Percentiles rank a stretch among this genome's conserved stretches.
phyloP scores from a whole-genome alignment of 2,329 filamentous ascomycete genomes.

The Calonectria fujianensis region DNA sequence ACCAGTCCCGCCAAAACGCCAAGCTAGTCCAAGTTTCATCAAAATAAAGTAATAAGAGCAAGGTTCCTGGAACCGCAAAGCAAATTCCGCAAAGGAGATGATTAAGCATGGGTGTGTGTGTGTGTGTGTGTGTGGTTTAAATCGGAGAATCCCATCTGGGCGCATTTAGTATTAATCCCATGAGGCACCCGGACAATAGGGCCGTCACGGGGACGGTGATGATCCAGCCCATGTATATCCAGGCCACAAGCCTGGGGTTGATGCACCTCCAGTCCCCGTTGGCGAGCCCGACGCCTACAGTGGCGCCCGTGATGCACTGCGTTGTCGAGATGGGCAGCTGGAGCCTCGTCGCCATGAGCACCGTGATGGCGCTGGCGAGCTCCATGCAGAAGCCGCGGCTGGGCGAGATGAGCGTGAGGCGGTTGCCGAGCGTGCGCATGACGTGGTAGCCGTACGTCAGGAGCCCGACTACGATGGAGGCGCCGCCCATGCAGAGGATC shows the following conservation, averaged over 20 bases:
- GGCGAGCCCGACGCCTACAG: constrained; percentile 70
- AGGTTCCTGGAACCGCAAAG: background rate
- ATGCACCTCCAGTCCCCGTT: constrained; percentile 70
- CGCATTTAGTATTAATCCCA: constrained; percentile 74
- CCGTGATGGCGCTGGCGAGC: constrained; percentile 70
- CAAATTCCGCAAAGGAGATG: background rate
- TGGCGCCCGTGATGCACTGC: constrained; percentile 72
- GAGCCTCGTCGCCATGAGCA: constrained; percentile 72
- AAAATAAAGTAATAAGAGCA: constrained; percentile 16
- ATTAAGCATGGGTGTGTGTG: too few relatives aligned
- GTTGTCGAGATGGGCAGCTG: constrained; percentile 71
- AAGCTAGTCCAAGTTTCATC: constrained; percentile 28
- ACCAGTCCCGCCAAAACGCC: constrained; percentile 40
- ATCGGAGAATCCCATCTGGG: constrained; percentile 60
- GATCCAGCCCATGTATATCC: constrained; percentile 70
- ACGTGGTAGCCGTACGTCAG: constrained; percentile 79
- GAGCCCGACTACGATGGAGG: constrained; percentile 73
- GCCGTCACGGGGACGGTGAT: constrained; percentile 71
- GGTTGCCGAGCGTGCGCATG: constrained; percentile 74
- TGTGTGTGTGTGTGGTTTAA: background rate
- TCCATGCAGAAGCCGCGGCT: constrained; percentile 72
- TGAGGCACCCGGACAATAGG: constrained; percentile 70
- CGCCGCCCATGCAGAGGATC: constrained; percentile 69
- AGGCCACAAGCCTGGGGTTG: constrained; percentile 68
- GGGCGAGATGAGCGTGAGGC: constrained; percentile 73